These are phyloP conservation scores for Colletotrichum tofieldiae DNA, from an alignment of 2,329 filamentous ascomycete species.

Conservation along the genomic window DNA sequence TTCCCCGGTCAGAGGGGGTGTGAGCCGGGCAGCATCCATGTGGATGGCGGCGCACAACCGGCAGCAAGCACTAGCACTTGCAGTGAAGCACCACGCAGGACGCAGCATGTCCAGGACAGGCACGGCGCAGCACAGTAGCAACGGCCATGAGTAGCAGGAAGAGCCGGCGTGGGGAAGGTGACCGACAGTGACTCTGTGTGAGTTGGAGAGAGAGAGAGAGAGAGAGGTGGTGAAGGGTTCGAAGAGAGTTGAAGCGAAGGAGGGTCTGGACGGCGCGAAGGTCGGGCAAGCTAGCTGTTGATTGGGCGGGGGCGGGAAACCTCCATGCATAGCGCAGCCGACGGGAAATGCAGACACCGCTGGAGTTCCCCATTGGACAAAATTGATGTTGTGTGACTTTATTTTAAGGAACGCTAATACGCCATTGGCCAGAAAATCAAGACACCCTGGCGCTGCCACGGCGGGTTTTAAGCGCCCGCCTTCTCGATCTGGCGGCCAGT, in stretches of 20 bases:
- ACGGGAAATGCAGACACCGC: constrained; percentile 1
- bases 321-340: constrained; percentile 36
- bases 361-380: constrained; percentile 48
- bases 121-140: constrained; percentile 27
- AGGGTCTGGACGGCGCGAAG: constrained; percentile 37
- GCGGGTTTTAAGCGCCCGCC: constrained; percentile 42
- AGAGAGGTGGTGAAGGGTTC: not conserved
- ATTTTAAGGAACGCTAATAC: constrained; percentile 44
- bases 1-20: constrained; percentile 33
- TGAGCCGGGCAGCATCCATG: constrained; percentile 31
- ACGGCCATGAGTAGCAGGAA: constrained; percentile 26
- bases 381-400: constrained; percentile 50
- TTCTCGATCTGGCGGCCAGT: constrained; percentile 27
- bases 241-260: constrained; percentile 23
- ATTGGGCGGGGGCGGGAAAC: constrained; percentile 25
- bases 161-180: constrained; percentile 23
- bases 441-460: constrained; percentile 15
- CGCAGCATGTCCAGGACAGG: constrained; percentile 28
- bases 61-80: constrained; percentile 37
- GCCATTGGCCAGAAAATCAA: constrained; percentile 48
- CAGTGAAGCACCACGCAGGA: constrained; percentile 34
- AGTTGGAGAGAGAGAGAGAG: not conserved
- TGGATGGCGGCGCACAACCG: constrained; percentile 34
- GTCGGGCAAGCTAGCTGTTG: constrained; percentile 7
- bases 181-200: constrained; percentile 7